Evolutionary conservation across 2,329 filamentous ascomycete species (phyloP), one percentile per base, ranked within the genome.

Genomic region (Colletotrichum horii): DNA sequence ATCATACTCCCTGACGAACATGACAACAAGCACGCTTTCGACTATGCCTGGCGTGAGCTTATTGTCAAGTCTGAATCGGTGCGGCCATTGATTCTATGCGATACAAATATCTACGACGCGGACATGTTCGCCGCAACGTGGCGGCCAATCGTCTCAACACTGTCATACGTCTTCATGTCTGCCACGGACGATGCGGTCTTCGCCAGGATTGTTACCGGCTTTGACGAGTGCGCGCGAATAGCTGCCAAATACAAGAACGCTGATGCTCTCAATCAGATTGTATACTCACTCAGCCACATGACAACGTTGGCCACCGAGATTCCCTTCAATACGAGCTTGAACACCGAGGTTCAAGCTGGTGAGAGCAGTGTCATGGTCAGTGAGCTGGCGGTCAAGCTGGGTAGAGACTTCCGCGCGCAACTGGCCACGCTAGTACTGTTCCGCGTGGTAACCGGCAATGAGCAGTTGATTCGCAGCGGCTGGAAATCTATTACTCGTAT

Each of bases 121-220:
- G 96, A 99, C 82, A 98, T 99, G 95, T 99, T 99, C 83, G 93
- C 94, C 73, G 94, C 96, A 26, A 98, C 96, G 1, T 99, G 97
- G 97, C 96, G 92, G 82, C 96, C 97, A 0, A 96, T 99, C 66
- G 91, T 99, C 48, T 96, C 97, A 5, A 98, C 97, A 0, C 88
- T 99, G 70, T 97, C 97, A 15, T 99, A 98, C 82, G 97, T 99
- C 5, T 99, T 99, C 87, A 98, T 98, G 94, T 98, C 96, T 43
- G 97, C 97, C 19, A 98, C 96, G 0, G 97, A 99, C 81, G 97
- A 99, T 83, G 90, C 96, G 1, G 97, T 99, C 4, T 99, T 98
- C 82, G 95, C 95, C 43, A 92, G 97, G 75, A 94, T 99, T 22
- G 95, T 98, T 32, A 95, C 95, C 64, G 97, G 97, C 3, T 99